Conservation (phyloP, 805 yeast genomes). For the Saccharomyces paradoxus region DNA sequence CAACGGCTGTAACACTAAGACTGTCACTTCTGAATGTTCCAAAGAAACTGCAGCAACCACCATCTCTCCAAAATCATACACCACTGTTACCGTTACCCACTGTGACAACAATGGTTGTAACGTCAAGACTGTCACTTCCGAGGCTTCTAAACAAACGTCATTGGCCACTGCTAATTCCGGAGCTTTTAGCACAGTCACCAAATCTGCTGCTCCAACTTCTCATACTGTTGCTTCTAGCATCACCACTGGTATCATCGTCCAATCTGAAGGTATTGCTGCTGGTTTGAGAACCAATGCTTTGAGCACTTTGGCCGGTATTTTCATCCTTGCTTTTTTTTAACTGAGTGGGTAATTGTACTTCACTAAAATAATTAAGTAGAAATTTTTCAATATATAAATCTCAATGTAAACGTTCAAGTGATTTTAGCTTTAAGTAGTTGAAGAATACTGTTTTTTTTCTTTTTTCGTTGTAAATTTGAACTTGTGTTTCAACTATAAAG, state of each 20-base stretch:
- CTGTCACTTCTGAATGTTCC: background rate
- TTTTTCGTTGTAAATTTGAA: too few relatives aligned
- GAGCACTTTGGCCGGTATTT: conserved; percentile 1
- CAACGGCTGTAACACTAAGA: background rate
- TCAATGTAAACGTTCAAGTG: too few relatives aligned
- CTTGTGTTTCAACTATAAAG: background rate
- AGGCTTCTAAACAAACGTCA: background rate
- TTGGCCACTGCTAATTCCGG: background rate
- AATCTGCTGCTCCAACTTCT: background rate
- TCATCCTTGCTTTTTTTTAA: conserved; percentile 1
- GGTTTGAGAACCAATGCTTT: background rate
- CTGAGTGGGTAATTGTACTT: background rate
- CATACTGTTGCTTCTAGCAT: background rate
- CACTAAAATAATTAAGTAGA: too few relatives aligned
- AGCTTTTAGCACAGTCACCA: background rate
- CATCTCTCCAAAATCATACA: background rate
- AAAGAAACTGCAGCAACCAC: background rate
- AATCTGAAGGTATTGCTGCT: conserved; percentile 1
- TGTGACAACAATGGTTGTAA: background rate
- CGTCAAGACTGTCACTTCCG: background rate
- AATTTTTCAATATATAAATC: too few relatives aligned
- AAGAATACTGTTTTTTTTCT: too few relatives aligned
- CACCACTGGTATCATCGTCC: background rate
- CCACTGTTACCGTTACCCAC: background rate
- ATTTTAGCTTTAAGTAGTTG: background rate